These are phyloP conservation scores for Citeromyces hawaiiensis DNA, from an alignment of 1,139 yeast species.

Conservation along the genomic window DNA sequence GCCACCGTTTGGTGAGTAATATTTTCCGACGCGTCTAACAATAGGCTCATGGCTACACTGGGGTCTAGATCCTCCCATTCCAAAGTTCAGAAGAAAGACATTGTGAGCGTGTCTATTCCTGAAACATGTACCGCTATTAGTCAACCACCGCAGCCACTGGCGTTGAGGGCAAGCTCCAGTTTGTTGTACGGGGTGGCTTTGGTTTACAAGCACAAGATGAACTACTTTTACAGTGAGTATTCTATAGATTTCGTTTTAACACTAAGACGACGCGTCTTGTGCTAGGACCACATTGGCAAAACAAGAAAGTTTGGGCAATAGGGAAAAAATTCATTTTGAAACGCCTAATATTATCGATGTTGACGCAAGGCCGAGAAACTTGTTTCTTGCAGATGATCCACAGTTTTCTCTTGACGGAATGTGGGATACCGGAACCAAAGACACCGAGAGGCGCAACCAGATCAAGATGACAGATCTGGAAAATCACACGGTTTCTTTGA, in stretches of 20 bases:
- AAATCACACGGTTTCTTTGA: not conserved
- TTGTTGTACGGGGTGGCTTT: conserved; percentile 45
- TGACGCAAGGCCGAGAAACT: not conserved
- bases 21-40: not conserved
- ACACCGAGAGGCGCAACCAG: not conserved
- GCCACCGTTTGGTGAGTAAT: not conserved
- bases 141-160: conserved; percentile 15
- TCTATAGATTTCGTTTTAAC: not conserved
- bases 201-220: conserved; percentile 36
- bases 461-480: not conserved
- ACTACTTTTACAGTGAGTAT: conserved; percentile 26
- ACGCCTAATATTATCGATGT: not conserved
- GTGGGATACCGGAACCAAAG: not conserved
- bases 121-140: conserved; percentile 25
- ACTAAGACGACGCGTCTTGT: not conserved
- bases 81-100: conserved; percentile 21
- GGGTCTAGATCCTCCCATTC: conserved; percentile 22
- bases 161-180: conserved; percentile 33
- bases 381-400: not conserved
- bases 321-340: not conserved
- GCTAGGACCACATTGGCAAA: not conserved
- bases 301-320: not conserved
- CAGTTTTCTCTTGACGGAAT: not conserved
- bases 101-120: conserved; percentile 32
- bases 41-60: conserved; percentile 25